Evolutionary conservation across 2,329 filamentous ascomycete species (phyloP).

Genomic region (Colletotrichum sp.): DNA sequence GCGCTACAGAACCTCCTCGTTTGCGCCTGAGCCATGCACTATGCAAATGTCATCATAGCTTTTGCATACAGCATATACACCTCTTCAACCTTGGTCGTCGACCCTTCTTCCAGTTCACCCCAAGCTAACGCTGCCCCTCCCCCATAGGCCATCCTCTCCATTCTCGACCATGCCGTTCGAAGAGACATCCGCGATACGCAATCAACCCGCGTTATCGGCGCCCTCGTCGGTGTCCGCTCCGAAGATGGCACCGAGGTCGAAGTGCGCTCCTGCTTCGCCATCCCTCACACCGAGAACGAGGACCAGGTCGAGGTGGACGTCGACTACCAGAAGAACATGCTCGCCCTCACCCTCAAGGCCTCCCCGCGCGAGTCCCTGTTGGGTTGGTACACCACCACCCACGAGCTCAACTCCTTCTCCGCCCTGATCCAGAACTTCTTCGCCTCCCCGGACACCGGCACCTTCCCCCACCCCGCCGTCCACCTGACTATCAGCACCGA

Average conservation of each 20-base stretch:
- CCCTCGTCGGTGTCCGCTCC: conserved; percentile 87
- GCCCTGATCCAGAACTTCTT: conserved; percentile 99
- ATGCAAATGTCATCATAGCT: background rate
- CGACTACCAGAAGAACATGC: conserved; percentile 99
- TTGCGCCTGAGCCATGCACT: background rate
- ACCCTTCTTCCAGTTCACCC: background rate
- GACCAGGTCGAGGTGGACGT: conserved; percentile 99
- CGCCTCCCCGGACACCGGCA: conserved; percentile 93
- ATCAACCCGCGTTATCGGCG: conserved; percentile 95
- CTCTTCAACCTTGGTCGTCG: background rate
- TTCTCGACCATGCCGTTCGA: conserved; percentile 93
- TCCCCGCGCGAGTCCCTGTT: conserved; percentile 93
- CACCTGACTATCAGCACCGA: conserved; percentile 95
- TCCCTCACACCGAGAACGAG: conserved; percentile 96
- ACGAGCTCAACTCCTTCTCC: conserved; percentile 97
- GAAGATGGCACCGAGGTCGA: conserved; percentile 98
- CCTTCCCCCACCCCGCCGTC: conserved; percentile 95
- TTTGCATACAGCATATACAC: background rate
- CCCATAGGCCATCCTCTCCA: conserved; percentile 68
- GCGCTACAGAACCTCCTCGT: background rate
- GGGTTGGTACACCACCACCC: conserved; percentile 97
- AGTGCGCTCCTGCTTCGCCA: conserved; percentile 95
- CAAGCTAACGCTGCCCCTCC: background rate
- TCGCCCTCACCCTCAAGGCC: conserved; percentile 90
- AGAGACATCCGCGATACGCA: conserved; percentile 77